Evolutionary conservation across 2,329 filamentous ascomycete genomes (phyloP), one percentile per base, ranked within the genome.

Genomic region (Microsporum audouinii): DNA sequence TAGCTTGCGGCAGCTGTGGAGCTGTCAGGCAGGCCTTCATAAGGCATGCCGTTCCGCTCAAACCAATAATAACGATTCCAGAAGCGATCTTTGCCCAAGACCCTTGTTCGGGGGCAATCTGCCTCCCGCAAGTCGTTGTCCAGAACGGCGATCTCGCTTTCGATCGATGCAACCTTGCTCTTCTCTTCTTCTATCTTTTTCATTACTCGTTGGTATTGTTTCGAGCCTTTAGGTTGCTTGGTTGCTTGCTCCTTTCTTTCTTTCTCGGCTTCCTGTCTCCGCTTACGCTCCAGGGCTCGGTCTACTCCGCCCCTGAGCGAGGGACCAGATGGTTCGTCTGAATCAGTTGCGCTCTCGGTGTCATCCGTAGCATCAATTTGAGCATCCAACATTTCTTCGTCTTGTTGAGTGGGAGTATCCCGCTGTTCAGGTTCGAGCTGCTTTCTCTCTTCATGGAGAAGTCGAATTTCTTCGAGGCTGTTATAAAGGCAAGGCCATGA

Each of bases 51-150:
- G 70, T 97, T 99, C 64, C 92, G 87, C 75, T 99, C 94, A 72
- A 97, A 96, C 92, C 94, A 99, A 79, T 95, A 97, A 75, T 97
- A 99, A 60, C 92, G 85, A 74, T 99, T 97, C 85, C 92, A 96
- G 79, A 96, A 99, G 51, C 94, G 85, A 75, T 99, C 94, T 72
- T 94, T 92, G 63, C 94, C 94, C 31, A 99, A 80, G 17, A 92
- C 85, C 64, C 89, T 86, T 17, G 91, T 96, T 64, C 94, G 87
- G 39, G 91, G 89, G 68, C 92, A 96, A 73, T 96, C 89, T 45
- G 91, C 91, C 75, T 97, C 92, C 59, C 94, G 88, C 53, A 99
- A 80, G 71, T 97, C 91, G 68, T 95, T 91, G 68, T 97, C 92
- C 58, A 95, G 84, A 36, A 87, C 82, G 2, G 85, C 85, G 65